Percentiles rank a stretch among this genome's conserved stretches.
Evolutionary conservation across 441 rosid species (phyloP).

Genomic region (Theobroma grandiflorum): DNA sequence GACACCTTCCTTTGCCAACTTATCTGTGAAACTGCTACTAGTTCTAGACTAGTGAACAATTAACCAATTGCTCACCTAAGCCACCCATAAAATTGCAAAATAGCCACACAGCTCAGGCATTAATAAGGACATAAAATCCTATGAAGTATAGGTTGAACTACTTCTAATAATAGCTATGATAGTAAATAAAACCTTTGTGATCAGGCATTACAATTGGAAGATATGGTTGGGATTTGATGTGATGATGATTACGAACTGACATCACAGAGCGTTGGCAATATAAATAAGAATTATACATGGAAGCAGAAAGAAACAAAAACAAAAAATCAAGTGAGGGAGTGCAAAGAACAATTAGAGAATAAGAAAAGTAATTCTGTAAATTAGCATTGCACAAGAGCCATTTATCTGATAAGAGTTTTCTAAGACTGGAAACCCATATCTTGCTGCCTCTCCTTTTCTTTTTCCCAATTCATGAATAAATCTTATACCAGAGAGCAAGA

Average conservation of each 20-base stretch:
- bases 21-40: too few relatives aligned
- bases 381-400: neutral
- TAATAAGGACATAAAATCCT: neutral
- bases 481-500: neutral
- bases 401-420: neutral
- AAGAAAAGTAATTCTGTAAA: neutral
- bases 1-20: too few relatives aligned
- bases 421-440: neutral
- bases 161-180: neutral
- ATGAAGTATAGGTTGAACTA: neutral
- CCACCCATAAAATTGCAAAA: neutral
- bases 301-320: neutral
- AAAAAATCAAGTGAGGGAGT: neutral
- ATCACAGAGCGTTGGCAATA: neutral
- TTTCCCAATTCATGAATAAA: neutral
- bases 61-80: neutral
- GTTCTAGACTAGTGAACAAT: too few relatives aligned
- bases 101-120: neutral
- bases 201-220: neutral
- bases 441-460: neutral
- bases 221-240: neutral
- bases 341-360: neutral
- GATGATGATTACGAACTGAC: neutral
- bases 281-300: neutral
- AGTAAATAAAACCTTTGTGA: neutral